Base-by-base conservation (phyloP, 345 rosid species). In the Euphorbia peplus region DNA sequence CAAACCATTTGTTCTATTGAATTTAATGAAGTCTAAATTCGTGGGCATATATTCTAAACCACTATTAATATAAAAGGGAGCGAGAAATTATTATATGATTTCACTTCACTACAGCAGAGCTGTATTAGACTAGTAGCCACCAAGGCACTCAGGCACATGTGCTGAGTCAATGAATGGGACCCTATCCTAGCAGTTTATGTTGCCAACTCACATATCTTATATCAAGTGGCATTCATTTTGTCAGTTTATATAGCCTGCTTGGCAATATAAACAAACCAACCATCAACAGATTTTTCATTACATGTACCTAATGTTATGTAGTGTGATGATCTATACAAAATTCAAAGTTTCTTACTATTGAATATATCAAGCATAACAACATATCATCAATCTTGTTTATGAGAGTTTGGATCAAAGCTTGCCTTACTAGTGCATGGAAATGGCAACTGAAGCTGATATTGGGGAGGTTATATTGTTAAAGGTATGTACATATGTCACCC, bases 381-480 rank as follows among this genome's bases (percentile, higher is more conserved):
- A 62, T 19, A 19, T 30, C 28, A 47, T 30, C 28, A 47, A 19
- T 52, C 25, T 19, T 60, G 30, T 62, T 22, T 11, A 10, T 9
- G 37, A 62, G 35, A 63, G 50, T 16, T 64, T 18, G 24, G 64
- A 71, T 67, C 72, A 67, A 42, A 5, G 28, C 47, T 29, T 57
- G 62, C 47, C 9, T 5, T n/a, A n/a, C 10, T 39, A 25, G 54
- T 60, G 76, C 73, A 80, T 75, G 78, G 78, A 81, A 68, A 87
- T 88, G 97, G 90, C 84, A 56, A 81, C 91, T 39, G 91, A 73
- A 88, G 78, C 71, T 64, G 85, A 78, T 59, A 73, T 64, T 60
- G 72, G 72, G 66, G 87, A 84, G 78, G 55, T 76, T 5, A 22
- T 64, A 47, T 22, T 82, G 41, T 16, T 69, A 63, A 60, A 35